A percentile compares a stretch with the other conserved stretches of the same genome.
Evolutionary conservation across 495 filamentous ascomycete genomes (phyloP).

Genomic region (Penicillium flavigenum): DNA sequence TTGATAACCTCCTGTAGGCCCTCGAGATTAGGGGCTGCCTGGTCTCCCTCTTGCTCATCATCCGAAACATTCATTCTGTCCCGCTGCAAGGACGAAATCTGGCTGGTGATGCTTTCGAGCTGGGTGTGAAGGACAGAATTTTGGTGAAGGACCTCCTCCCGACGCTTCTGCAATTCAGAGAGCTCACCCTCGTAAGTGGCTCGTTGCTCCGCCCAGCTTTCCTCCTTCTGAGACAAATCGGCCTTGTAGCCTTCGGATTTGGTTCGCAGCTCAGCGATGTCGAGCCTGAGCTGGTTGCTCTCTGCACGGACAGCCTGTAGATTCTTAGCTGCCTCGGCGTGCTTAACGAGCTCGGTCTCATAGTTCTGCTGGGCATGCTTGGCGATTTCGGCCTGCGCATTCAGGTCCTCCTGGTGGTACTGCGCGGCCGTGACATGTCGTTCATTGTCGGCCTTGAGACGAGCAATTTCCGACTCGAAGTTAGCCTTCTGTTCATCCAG

Average conservation of each 20-base stretch:
- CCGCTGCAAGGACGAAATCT: conserved; percentile 74
- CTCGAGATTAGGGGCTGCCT: conserved; percentile 54
- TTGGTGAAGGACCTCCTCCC: conserved; percentile 78
- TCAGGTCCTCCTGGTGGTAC: conserved; percentile 84
- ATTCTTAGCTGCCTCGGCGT: conserved; percentile 85
- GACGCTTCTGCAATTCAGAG: conserved; percentile 68
- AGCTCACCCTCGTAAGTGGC: conserved; percentile 82
- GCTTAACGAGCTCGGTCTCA: conserved; percentile 88
- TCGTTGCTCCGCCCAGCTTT: conserved; percentile 80
- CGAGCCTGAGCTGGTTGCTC: conserved; percentile 74
- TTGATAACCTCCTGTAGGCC: conserved; percentile 84
- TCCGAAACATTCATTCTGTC: conserved; percentile 56
- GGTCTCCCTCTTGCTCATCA: conserved; percentile 38
- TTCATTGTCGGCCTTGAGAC: conserved; percentile 83
- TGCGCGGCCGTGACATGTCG: conserved; percentile 71
- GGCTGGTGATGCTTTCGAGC: conserved; percentile 73
- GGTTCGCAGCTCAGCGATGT: conserved; percentile 66
- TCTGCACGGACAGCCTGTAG: conserved; percentile 76
- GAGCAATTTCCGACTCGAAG: conserved; percentile 71
- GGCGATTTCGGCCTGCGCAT: conserved; percentile 90
- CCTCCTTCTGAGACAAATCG: conserved; percentile 74
- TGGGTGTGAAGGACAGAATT: conserved; percentile 87
- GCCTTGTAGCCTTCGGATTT: conserved; percentile 80
- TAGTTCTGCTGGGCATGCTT: conserved; percentile 92
- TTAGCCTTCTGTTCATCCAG: conserved; percentile 76